phyloP scores from a whole-genome alignment of 306 rosid species.

The Rubus parviflorus region DNA sequence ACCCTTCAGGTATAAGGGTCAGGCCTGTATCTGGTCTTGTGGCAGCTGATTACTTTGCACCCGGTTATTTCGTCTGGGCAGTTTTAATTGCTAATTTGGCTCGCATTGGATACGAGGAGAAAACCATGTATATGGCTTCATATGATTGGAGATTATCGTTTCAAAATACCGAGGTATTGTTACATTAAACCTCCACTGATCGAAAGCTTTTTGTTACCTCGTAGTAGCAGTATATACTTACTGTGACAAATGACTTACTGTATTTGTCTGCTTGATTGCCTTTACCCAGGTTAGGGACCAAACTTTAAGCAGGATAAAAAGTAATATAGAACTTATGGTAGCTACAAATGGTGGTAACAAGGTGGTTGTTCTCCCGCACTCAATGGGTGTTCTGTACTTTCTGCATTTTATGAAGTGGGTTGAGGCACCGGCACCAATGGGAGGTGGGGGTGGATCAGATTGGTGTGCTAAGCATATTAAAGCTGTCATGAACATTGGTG shows the following conservation, averaged over 20 bases:
- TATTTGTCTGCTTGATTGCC: constrained; percentile 26
- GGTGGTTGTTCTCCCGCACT: constrained; percentile 83
- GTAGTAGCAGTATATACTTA: constrained; percentile 12
- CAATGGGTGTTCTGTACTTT: constrained; percentile 84
- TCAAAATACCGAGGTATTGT: constrained; percentile 81
- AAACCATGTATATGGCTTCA: constrained; percentile 88
- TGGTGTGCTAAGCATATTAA: constrained; percentile 86
- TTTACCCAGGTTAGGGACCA: constrained; percentile 69
- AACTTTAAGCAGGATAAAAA: constrained; percentile 71
- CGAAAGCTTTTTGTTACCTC: constrained; percentile 7
- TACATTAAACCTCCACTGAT: constrained; percentile 2
- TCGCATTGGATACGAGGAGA: constrained; percentile 86
- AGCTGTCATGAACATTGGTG: constrained; percentile 78
- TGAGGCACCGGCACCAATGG: constrained; percentile 76
- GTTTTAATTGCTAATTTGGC: constrained; percentile 91
- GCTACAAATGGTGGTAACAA: constrained; percentile 71
- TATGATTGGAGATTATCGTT: constrained; percentile 87
- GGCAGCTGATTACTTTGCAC: constrained; percentile 94
- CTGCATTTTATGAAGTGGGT: constrained; percentile 93
- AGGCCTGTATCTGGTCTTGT: constrained; percentile 94
- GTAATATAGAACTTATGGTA: constrained; percentile 78
- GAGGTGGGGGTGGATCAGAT: constrained; percentile 83
- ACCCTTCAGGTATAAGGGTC: constrained; percentile 66
- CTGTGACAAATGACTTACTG: constrained; percentile 13
- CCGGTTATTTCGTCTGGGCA: constrained; percentile 92